Base-by-base conservation (phyloP, 1,284 basidiomycete genomes). In the Cryptococcus sp. region DNA sequence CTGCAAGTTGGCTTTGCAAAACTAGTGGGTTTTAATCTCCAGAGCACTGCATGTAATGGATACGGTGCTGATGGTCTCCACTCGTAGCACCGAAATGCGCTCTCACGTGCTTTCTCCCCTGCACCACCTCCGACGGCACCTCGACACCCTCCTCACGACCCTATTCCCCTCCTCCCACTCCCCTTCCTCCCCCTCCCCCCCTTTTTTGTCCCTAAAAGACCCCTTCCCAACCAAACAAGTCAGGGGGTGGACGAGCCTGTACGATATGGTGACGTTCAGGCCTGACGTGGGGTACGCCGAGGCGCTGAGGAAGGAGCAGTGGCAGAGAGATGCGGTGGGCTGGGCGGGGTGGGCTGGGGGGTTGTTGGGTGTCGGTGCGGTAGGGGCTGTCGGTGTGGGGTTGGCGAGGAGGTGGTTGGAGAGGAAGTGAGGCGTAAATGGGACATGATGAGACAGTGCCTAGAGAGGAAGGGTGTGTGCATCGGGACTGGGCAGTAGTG, bases 261-360 rank as follows among this genome's bases (percentile, higher is more conserved):
- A 98, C 77, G 89, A 89, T 36, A 95, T 98, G 92, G 89, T 96
- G 63, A 97, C 95, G 39, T 98, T 98, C 80, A 84, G 92, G 40
- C 90, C 91, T 45, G 94, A 97, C 75, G 84, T 97, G 62, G 87
- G 87, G 69, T 98, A 98, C 73, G 85, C 86, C 7, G 77, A 77
- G 54, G 77, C 77, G 6, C 57, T 74, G 42, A 55, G 73, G 46
- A 70, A 71, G 53, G 77, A 79, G 62, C 60, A 60, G 20, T 69
- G 65, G 61, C 77, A 79, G 65, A 71, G 69, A 53, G 57, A 65
- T 21, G 60, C 75, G 0, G 67, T 77, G 16, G 57, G 46, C 33
- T 52, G 58, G 49, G 54, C 60, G 13, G 62, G 53, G 4, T 57
- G 55, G 44, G 54, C 56, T 2, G 43, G 46, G 7, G 60, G 62